These are phyloP conservation scores for Pythium aquatile DNA, from an alignment of 352 stramenopile genomes.

Conservation along the genomic window DNA sequence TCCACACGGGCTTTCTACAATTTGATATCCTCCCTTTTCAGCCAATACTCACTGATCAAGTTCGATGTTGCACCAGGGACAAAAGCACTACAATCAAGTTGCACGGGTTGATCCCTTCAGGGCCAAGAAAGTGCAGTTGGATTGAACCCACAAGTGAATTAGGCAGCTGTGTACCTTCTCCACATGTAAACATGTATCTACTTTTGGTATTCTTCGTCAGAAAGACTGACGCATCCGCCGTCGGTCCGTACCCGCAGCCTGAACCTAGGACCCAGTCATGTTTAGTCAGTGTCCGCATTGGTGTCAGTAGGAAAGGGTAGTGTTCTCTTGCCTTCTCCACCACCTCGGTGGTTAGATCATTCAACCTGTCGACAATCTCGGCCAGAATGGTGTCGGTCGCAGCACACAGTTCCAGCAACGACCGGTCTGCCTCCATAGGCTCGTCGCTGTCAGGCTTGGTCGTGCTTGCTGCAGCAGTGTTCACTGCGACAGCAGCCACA, in stretches of 20 bases:
- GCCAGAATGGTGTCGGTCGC: too few relatives aligned
- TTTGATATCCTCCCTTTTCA: slow-evolving; percentile 8
- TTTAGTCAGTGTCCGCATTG: slow-evolving; percentile 7
- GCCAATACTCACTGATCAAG: slow-evolving; percentile 10
- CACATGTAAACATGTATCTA: slow-evolving; percentile 15
- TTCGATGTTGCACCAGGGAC: slow-evolving; percentile 10
- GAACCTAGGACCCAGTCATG: slow-evolving; percentile 3
- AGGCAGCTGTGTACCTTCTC: slow-evolving; percentile 4
- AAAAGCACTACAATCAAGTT: slow-evolving; percentile 6
- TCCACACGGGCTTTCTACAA: slow-evolving; percentile 4
- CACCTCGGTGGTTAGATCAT: slow-evolving; percentile 2
- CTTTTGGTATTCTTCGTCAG: background rate
- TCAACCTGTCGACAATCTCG: too few relatives aligned
- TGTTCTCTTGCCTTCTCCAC: slow-evolving; percentile 5
- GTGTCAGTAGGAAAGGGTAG: slow-evolving; percentile 8
- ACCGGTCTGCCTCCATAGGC: too few relatives aligned
- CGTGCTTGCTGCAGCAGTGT: too few relatives aligned
- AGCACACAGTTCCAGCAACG: too few relatives aligned
- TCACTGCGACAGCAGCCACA: too few relatives aligned
- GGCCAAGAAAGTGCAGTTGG: slow-evolving; percentile 2
- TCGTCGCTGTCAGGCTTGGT: too few relatives aligned
- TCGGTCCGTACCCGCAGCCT: background rate
- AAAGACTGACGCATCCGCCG: background rate
- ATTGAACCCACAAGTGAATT: slow-evolving; percentile 14
- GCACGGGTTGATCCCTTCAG: slow-evolving; percentile 11